phyloP scores from a whole-genome alignment of 768 basidiomycete genomes.

The Mycena indigotica region DNA sequence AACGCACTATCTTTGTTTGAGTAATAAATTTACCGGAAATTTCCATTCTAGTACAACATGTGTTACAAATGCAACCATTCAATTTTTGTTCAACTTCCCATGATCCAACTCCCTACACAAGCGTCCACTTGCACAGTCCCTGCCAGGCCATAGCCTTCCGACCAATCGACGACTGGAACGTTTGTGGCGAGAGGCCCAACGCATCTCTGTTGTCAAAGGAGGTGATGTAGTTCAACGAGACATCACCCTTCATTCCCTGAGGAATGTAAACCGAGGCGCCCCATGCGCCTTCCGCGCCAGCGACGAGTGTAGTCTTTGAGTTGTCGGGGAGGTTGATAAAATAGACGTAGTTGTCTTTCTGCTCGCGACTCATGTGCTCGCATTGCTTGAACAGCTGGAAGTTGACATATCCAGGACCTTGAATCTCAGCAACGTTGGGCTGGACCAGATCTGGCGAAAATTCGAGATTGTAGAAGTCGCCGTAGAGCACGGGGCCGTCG shows the following conservation, averaged over 20 bases:
- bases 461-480: slow-evolving; percentile 37
- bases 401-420: slow-evolving; percentile 35
- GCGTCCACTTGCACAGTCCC: slow-evolving; percentile 40
- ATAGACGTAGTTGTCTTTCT: slow-evolving; percentile 45
- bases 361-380: slow-evolving; percentile 46
- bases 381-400: slow-evolving; percentile 49
- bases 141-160: slow-evolving; percentile 43
- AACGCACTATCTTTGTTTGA: too few species aligned
- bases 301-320: slow-evolving; percentile 36
- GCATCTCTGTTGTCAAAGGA: slow-evolving; percentile 41
- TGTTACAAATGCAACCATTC: slow-evolving; percentile 4
- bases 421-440: slow-evolving; percentile 36
- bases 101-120: too few species aligned
- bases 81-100: not conserved
- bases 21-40: not conserved
- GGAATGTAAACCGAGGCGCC: slow-evolving; percentile 39
- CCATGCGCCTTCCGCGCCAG: slow-evolving; percentile 45
- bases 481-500: slow-evolving; percentile 39
- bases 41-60: slow-evolving; percentile 5
- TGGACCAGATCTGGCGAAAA: slow-evolving; percentile 37
- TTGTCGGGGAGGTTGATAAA: slow-evolving; percentile 37
- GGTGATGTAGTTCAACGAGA: slow-evolving; percentile 39
- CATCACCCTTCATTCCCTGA: slow-evolving; percentile 30
- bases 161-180: slow-evolving; percentile 36
- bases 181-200: slow-evolving; percentile 38